Evolutionary conservation across 805 yeast species (phyloP).

Genomic region (Cyberlindnera nakhonratchasimensis): DNA sequence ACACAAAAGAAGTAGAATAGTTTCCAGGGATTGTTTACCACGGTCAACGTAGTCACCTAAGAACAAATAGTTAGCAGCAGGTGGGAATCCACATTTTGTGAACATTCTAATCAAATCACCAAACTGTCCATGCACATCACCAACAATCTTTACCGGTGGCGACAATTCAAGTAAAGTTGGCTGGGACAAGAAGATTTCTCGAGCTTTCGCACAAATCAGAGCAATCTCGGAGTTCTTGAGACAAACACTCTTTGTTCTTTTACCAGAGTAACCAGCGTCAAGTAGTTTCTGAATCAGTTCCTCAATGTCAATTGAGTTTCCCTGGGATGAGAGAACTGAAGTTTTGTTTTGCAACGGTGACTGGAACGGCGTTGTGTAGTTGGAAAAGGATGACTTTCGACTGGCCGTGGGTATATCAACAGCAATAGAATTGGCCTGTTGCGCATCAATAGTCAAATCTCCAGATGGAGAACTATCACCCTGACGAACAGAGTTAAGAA

Average conservation of each 20-base stretch:
- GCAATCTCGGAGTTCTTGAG: conserved; percentile 88
- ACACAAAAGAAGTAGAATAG: conserved; percentile 70
- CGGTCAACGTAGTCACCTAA: conserved; percentile 93
- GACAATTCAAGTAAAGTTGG: conserved; percentile 83
- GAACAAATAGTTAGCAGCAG: conserved; percentile 63
- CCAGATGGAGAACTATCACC: conserved; percentile 6
- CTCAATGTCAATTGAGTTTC: conserved; percentile 55
- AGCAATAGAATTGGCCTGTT: conserved; percentile 2
- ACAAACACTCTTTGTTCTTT: conserved; percentile 85
- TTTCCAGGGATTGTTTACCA: conserved; percentile 89
- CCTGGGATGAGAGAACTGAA: conserved; percentile 22
- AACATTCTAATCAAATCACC: conserved; percentile 86
- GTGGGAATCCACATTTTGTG: conserved; percentile 83
- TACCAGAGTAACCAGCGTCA: conserved; percentile 96
- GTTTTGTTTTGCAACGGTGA: conserved; percentile 22
- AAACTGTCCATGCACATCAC: conserved; percentile 95
- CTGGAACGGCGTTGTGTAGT: conserved; percentile 26
- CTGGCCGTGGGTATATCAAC: conserved; percentile 29
- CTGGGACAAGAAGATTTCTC: conserved; percentile 86
- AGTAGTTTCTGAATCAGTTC: conserved; percentile 84
- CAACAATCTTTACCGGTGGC: conserved; percentile 82
- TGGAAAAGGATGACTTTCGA: conserved; percentile 25
- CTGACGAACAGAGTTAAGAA: conserved; percentile 14
- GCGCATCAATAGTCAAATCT: conserved; percentile 7
- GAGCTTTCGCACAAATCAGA: conserved; percentile 77